A percentile compares a stretch with the other conserved stretches of the same genome.
Evolutionary conservation across 75 land plant genomes (phyloP).

Genomic region (Cryptomeria japonica): DNA sequence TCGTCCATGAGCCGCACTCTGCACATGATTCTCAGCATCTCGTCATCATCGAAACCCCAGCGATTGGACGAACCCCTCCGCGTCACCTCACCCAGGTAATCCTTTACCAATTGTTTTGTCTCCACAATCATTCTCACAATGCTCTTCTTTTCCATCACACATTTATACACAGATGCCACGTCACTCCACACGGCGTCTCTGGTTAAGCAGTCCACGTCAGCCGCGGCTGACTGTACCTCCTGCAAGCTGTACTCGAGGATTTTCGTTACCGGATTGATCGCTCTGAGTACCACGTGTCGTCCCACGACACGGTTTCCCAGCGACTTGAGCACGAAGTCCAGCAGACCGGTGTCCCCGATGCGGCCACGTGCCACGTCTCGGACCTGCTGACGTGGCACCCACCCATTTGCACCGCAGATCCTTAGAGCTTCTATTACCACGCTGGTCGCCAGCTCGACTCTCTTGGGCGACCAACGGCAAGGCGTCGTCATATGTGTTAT

Average conservation of each 20-base stretch:
- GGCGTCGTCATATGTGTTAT: constrained; percentile 26
- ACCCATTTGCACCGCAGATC: constrained; percentile 24
- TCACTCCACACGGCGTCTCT: constrained; percentile 51
- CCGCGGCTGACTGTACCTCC: constrained; percentile 12
- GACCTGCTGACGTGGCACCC: constrained; percentile 79
- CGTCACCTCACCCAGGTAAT: constrained; percentile 42
- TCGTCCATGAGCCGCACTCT: constrained; percentile 23
- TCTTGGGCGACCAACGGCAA: constrained; percentile 76
- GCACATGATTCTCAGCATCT: constrained; percentile 29
- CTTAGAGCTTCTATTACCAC: constrained; percentile 76
- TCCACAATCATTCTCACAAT: constrained; percentile 48
- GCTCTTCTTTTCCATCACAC: constrained; percentile 43
- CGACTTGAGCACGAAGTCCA: constrained; percentile 87
- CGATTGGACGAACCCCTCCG: constrained; percentile 36
- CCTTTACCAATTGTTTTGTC: constrained; percentile 77
- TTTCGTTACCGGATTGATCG: constrained; percentile 55
- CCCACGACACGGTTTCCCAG: constrained; percentile 71
- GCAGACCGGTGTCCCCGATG: constrained; percentile 91
- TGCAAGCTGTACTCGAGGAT: constrained; percentile 68
- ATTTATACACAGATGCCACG: constrained; percentile 47
- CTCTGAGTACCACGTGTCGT: constrained; percentile 46
- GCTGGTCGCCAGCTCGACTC: constrained; percentile 65
- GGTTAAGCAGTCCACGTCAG: background rate
- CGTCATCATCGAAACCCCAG: constrained; percentile 41
- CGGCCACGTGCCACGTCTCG: constrained; percentile 73